Conservation (phyloP, 2,329 filamentous ascomycete genomes). For the Trichoderma sp. region DNA sequence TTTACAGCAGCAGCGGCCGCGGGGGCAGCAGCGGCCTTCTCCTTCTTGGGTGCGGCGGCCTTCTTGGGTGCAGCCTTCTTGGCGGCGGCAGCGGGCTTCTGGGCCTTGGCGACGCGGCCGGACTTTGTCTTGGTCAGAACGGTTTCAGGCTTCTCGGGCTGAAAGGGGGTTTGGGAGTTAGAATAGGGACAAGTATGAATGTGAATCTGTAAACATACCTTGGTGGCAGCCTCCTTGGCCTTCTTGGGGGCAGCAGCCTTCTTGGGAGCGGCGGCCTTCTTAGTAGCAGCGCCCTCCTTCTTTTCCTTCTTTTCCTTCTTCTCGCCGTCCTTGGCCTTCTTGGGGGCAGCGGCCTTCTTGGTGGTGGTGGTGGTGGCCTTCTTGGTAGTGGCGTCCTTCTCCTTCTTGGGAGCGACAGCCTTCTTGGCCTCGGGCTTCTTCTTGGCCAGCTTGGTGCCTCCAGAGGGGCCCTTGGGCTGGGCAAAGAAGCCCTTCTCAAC, state of each 20-base stretch:
- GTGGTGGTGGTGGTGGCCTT: constrained; percentile 35
- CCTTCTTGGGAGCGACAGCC: constrained; percentile 38
- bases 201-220: constrained; percentile 26
- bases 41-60: constrained; percentile 53
- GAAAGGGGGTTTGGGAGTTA: constrained; percentile 22
- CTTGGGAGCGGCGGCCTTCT: constrained; percentile 45
- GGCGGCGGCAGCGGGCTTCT: constrained; percentile 51
- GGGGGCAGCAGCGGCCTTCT: constrained; percentile 41
- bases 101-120: constrained; percentile 76
- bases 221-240: constrained; percentile 42
- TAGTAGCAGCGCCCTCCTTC: constrained; percentile 50
- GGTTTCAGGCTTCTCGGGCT: constrained; percentile 64
- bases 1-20: constrained; percentile 36
- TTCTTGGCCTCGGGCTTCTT: constrained; percentile 56
- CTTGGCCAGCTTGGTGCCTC: constrained; percentile 90
- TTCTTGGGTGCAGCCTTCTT: constrained; percentile 50
- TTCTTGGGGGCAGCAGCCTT: constrained; percentile 32
- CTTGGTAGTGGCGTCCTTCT: constrained; percentile 40
- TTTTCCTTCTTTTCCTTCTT: constrained; percentile 38
- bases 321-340: constrained; percentile 35
- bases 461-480: constrained; percentile 89
- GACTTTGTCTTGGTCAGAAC: constrained; percentile 81
- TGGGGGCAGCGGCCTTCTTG: constrained; percentile 37
- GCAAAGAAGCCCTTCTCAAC: constrained; percentile 85
- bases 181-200: not conserved